Percentiles rank a stretch among this genome's conserved stretches.
Conservation (phyloP, 1,284 basidiomycete genomes). For the Marasmius tenuissimus region DNA sequence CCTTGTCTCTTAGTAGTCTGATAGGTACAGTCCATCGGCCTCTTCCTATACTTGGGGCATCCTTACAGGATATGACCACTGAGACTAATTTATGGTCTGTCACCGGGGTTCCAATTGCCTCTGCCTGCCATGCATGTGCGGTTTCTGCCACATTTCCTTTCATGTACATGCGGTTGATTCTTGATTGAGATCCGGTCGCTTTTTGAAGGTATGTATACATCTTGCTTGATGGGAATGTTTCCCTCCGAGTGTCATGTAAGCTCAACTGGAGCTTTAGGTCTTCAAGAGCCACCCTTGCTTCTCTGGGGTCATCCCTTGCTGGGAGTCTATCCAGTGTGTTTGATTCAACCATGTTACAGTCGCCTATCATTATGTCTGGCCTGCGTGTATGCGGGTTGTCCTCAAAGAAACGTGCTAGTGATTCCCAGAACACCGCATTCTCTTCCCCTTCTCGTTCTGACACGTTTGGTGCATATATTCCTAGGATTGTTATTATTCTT, state of each 20-base stretch:
- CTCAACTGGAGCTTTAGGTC: slow-evolving; percentile 16
- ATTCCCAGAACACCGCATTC: slow-evolving; percentile 24
- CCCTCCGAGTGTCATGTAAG: slow-evolving; percentile 29
- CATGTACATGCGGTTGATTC: slow-evolving; percentile 31
- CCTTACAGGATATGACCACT: slow-evolving; percentile 13
- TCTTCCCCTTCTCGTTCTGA: background rate
- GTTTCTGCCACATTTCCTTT: slow-evolving; percentile 1
- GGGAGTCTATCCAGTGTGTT: slow-evolving; percentile 17
- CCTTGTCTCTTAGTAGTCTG: background rate
- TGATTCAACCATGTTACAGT: slow-evolving; percentile 20
- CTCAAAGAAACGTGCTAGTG: slow-evolving; percentile 9
- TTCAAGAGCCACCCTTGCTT: slow-evolving; percentile 13
- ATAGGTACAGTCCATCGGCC: slow-evolving; percentile 13
- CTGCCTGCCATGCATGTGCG: slow-evolving; percentile 18
- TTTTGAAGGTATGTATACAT: slow-evolving; percentile 20
- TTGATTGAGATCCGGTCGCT: slow-evolving; percentile 21
- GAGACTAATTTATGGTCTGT: slow-evolving; percentile 23
- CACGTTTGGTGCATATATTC: slow-evolving; percentile 24
- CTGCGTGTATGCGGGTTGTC: background rate
- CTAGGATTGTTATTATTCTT: slow-evolving; percentile 11
- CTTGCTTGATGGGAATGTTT: slow-evolving; percentile 22
- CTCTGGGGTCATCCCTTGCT: slow-evolving; percentile 11
- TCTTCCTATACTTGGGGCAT: slow-evolving; percentile 21
- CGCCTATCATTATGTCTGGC: slow-evolving; percentile 16
- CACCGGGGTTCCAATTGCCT: background rate